Percentiles rank a stretch among this genome's conserved stretches.
These are phyloP conservation scores for Ophiognomonia clavigignenti-juglandacearum DNA, from an alignment of 2,329 filamentous ascomycete species.

Conservation along the genomic window DNA sequence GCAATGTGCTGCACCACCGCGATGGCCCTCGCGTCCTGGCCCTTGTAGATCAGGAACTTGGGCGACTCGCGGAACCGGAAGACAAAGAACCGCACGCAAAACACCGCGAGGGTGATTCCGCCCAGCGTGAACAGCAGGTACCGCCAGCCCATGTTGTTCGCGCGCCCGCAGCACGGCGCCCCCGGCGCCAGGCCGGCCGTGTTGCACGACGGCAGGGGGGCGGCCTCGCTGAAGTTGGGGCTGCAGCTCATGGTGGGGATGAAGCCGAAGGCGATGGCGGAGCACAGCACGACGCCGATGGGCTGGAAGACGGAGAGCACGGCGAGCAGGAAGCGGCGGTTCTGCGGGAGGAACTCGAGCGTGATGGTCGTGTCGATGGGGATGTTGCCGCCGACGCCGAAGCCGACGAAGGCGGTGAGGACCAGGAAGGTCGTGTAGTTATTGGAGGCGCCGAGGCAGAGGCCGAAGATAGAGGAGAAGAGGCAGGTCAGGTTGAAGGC, in stretches of 20 bases:
- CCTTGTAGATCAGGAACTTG: conserved; percentile 33
- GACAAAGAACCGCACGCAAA: conserved; percentile 47
- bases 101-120: conserved; percentile 41
- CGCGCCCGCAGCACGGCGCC: conserved; percentile 25
- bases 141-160: conserved; percentile 44
- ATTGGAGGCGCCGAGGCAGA: conserved; percentile 44
- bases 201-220: conserved; percentile 40
- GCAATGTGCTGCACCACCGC: conserved; percentile 37
- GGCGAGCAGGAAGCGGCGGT: conserved; percentile 46
- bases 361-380: conserved; percentile 52
- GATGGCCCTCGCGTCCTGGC: conserved; percentile 34
- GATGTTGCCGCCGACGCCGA: conserved; percentile 49
- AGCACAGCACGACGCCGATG: conserved; percentile 47
- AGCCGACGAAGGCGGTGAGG: conserved; percentile 49
- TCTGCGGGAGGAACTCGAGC: conserved; percentile 49
- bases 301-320: conserved; percentile 52
- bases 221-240: conserved; percentile 42
- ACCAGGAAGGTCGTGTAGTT: conserved; percentile 46
- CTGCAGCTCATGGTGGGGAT: conserved; percentile 46
- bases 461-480: conserved; percentile 48
- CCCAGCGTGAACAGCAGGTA: not conserved
- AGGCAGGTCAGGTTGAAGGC: conserved; percentile 55
- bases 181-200: conserved; percentile 19
- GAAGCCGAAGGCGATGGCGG: conserved; percentile 47
- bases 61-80: conserved; percentile 43